Evolutionary conservation across 371 early-diverging fungal genomes (phyloP), one percentile per base, ranked within the genome.

Genomic region (Haplosporangium sp.): DNA sequence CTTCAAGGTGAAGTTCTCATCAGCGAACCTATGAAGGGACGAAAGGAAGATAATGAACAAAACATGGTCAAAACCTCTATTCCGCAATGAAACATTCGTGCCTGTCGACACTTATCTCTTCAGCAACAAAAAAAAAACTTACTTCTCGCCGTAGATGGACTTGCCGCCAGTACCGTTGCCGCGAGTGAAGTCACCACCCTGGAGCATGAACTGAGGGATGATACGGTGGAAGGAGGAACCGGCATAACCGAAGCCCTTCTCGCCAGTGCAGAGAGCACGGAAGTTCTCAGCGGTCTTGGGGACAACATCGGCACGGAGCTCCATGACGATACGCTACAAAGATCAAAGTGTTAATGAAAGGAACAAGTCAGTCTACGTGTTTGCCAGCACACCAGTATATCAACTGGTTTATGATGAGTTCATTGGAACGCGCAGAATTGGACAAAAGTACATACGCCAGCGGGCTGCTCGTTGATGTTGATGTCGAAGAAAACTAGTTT

Each of bases 101-200:
- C 29, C 29, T 29, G 29, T 29, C 29, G 4, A 4, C 29, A 29
- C 4, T 29, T 38, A 16, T 21, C 16, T 16, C 36, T 9, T n/a
- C 56, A 41, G 21, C 29, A 51, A 41, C 8, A n/a, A 40, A 55
- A 41, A 40, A 41, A n/a, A 11, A 36, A 70, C 67, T 45, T 76
- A 71, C 68, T 87, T 90, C 13, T 85, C 87, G 69, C 99, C 99
- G 77, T 99, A 99, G 83, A 99, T 99, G 83, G 95, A 94, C 85
- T 91, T 90, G 70, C 95, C 93, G 69, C 99, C 99, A 38, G 99
- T 98, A 73, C 99, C 99, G 90, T 99, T 90, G 83, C 86, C 85
- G 73, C 85, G 83, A 84, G 93, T 93, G 85, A 99, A 92, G 87
- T 99, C 99, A 72, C 99, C 99, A 70, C 99, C 99, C 85, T 99